These are phyloP conservation scores for Epicoccum nigrum DNA, from an alignment of 2,329 filamentous ascomycete genomes.

Conservation along the genomic window DNA sequence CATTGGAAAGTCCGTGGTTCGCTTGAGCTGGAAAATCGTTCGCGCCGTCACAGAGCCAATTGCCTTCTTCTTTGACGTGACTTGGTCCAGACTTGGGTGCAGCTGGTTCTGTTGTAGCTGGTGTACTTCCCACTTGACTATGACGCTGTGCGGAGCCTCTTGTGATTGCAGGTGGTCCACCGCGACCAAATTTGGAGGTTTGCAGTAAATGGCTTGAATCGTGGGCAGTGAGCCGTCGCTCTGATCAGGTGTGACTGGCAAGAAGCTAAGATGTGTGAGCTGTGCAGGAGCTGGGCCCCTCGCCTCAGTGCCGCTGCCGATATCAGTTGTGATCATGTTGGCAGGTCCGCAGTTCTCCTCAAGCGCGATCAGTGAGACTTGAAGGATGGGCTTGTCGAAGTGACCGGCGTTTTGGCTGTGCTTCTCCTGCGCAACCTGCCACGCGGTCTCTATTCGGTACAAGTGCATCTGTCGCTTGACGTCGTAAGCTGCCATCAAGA, in stretches of 20 bases:
- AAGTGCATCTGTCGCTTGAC: constrained; percentile 74
- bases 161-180: constrained; percentile 60
- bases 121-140: constrained; percentile 81
- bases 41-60: constrained; percentile 43
- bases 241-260: constrained; percentile 69
- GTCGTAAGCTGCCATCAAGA: constrained; percentile 72
- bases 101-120: constrained; percentile 67
- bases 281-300: constrained; percentile 39
- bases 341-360: constrained; percentile 43
- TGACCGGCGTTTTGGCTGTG: constrained; percentile 55
- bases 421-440: constrained; percentile 67
- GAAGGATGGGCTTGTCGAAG: constrained; percentile 47
- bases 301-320: constrained; percentile 31
- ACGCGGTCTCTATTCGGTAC: constrained; percentile 75
- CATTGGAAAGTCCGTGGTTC: constrained; percentile 70
- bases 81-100: constrained; percentile 78
- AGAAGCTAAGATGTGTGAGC: constrained; percentile 75
- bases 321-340: constrained; percentile 29
- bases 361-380: constrained; percentile 36
- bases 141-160: constrained; percentile 71
- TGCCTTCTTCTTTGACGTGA: constrained; percentile 69
- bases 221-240: constrained; percentile 66
- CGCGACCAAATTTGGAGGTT: constrained; percentile 50
- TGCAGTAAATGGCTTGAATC: constrained; percentile 75
- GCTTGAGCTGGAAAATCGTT: constrained; percentile 52